Conservation (phyloP, 2,329 filamentous ascomycete genomes). For the Neonectria sp. region DNA sequence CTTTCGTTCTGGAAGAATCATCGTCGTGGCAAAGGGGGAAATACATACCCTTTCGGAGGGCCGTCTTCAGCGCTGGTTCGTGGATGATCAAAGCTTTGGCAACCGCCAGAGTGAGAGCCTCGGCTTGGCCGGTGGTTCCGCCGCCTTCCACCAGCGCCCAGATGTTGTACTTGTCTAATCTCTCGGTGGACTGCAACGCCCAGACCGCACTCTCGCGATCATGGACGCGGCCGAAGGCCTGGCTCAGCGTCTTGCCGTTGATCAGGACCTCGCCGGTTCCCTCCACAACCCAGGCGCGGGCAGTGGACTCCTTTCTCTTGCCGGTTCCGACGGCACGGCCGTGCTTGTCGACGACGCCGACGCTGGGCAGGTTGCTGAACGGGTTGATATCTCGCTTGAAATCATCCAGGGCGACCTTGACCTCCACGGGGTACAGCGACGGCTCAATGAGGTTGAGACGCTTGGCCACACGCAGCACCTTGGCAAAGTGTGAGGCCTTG, state of each 20-base stretch:
- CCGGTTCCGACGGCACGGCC: conserved; percentile 87
- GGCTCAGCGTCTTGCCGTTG: conserved; percentile 88
- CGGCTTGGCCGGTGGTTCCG: conserved; percentile 94
- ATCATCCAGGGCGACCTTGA: conserved; percentile 73
- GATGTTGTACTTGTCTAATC: conserved; percentile 97
- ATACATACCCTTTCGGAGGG: conserved; percentile 86
- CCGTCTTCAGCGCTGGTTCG: conserved; percentile 91
- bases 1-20: conserved; percentile 40
- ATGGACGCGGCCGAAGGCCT: conserved; percentile 89
- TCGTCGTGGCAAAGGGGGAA: conserved; percentile 23
- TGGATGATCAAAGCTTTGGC: conserved; percentile 91
- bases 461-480: conserved; percentile 82
- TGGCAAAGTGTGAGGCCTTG: conserved; percentile 83
- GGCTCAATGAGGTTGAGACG: conserved; percentile 90
- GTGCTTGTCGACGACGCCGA: conserved; percentile 79
- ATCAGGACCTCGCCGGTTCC: conserved; percentile 91
- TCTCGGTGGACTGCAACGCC: conserved; percentile 85
- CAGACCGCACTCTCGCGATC: conserved; percentile 96
- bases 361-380: conserved; percentile 73
- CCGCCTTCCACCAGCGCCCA: conserved; percentile 90
- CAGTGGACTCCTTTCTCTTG: conserved; percentile 88
- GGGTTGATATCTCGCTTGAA: conserved; percentile 86
- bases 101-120: conserved; percentile 92
- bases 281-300: conserved; percentile 90
- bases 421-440: conserved; percentile 78